These are phyloP conservation scores for Epichloe glyceriae DNA, from an alignment of 2,329 filamentous ascomycete genomes.

Conservation along the genomic window DNA sequence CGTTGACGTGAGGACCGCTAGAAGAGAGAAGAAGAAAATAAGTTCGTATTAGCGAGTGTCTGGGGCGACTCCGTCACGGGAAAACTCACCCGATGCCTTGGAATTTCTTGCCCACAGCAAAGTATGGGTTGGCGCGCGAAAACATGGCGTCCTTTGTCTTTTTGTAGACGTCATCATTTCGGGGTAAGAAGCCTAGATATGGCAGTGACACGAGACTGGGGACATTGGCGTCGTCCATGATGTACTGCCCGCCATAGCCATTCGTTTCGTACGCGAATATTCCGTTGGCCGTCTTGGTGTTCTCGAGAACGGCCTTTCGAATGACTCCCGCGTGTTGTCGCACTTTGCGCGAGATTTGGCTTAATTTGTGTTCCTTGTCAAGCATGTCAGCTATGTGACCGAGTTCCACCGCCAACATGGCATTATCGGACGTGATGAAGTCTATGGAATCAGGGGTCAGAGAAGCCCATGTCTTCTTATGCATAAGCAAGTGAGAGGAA, in stretches of 20 bases:
- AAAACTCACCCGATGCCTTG: slow-evolving; percentile 14
- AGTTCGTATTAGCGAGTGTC: neutral
- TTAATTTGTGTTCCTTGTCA: slow-evolving; percentile 51
- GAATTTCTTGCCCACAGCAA: slow-evolving; percentile 18
- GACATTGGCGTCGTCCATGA: slow-evolving; percentile 64
- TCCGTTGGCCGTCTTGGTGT: slow-evolving; percentile 30
- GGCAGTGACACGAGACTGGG: slow-evolving; percentile 53
- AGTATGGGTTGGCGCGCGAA: slow-evolving; percentile 68
- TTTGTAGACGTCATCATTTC: slow-evolving; percentile 54
- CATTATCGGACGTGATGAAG: slow-evolving; percentile 31
- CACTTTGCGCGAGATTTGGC: slow-evolving; percentile 44
- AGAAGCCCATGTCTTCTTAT: neutral
- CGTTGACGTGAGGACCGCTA: slow-evolving; percentile 51
- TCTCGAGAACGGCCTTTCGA: slow-evolving; percentile 51
- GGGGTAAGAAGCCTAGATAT: slow-evolving; percentile 46
- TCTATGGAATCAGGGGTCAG: slow-evolving; percentile 12
- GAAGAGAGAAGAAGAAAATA: neutral
- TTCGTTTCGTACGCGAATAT: slow-evolving; percentile 71
- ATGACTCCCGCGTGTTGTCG: slow-evolving; percentile 39
- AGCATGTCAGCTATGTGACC: slow-evolving; percentile 47
- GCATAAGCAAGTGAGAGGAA: neutral
- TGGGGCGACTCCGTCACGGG: neutral
- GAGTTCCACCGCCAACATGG: slow-evolving; percentile 38
- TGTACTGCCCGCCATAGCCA: slow-evolving; percentile 51
- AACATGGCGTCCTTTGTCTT: slow-evolving; percentile 73